phyloP scores from a whole-genome alignment of 2,329 filamentous ascomycete genomes.

The Mollisia scopiformis region DNA sequence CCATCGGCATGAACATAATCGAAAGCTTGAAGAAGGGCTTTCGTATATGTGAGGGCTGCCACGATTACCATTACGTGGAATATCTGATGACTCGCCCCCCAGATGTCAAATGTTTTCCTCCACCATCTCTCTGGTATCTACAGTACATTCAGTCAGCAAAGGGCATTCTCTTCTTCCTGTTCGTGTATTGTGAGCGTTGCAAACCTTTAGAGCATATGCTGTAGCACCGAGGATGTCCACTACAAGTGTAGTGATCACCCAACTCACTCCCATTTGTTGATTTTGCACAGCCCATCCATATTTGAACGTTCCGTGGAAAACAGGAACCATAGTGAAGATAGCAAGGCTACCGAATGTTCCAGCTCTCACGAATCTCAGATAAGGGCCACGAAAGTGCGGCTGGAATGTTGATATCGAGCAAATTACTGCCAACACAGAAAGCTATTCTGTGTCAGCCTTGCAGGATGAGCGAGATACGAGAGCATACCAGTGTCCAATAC shows the following conservation, averaged over 20 bases:
- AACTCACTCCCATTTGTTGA: constrained; percentile 43
- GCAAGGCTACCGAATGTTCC: constrained; percentile 46
- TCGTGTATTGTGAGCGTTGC: background rate
- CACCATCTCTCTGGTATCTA: constrained; percentile 49
- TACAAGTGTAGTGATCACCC: constrained; percentile 41
- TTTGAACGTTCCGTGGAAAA: constrained; percentile 41
- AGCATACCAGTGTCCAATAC: constrained; percentile 41
- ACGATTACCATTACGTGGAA: constrained; percentile 51
- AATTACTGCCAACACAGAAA: constrained; percentile 37
- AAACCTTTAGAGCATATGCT: constrained; percentile 41
- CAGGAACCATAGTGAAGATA: constrained; percentile 43
- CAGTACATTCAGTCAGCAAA: constrained; percentile 1
- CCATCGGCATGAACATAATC: constrained; percentile 35
- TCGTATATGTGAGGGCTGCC: constrained; percentile 42
- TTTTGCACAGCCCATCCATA: constrained; percentile 40
- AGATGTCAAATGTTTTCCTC: constrained; percentile 47
- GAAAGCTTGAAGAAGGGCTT: constrained; percentile 42
- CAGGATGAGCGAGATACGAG: background rate
- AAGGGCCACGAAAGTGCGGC: constrained; percentile 42
- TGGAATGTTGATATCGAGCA: constrained; percentile 44
- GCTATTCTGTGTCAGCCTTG: constrained; percentile 9
- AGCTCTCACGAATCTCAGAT: constrained; percentile 43
- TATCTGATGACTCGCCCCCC: constrained; percentile 51
- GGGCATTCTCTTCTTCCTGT: background rate
- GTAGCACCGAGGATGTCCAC: constrained; percentile 43